These are phyloP conservation scores for Saccharomyces hybrid DNA, from an alignment of 1,139 yeast genomes.

Conservation along the genomic window DNA sequence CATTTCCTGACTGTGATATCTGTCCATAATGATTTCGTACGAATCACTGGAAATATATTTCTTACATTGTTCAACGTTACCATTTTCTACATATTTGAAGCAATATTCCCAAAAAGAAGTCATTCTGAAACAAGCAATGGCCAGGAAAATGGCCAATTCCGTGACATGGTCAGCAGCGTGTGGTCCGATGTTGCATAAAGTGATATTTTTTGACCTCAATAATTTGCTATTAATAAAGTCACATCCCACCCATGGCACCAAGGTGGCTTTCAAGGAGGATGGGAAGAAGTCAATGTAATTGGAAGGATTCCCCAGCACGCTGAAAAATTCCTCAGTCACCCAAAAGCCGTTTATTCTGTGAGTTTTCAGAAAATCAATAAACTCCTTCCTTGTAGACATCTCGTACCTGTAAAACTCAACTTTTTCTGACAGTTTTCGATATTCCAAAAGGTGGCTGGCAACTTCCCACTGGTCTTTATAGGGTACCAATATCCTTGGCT, in stretches of 20 bases:
- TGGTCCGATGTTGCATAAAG: constrained; percentile 60
- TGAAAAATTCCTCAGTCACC: constrained; percentile 57
- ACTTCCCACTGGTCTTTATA: constrained; percentile 23
- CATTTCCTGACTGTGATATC: constrained; percentile 10
- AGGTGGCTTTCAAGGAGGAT: constrained; percentile 43
- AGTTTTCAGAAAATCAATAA: constrained; percentile 21
- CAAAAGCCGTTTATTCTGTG: constrained; percentile 50
- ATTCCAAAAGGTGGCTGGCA: constrained; percentile 24
- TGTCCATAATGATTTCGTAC: constrained; percentile 10
- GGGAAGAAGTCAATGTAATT: constrained; percentile 48
- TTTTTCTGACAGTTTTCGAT: constrained; percentile 15
- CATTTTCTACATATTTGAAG: constrained; percentile 35
- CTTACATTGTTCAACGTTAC: constrained; percentile 34
- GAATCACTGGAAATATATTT: constrained; percentile 35
- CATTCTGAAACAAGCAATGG: constrained; percentile 56
- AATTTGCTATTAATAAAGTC: constrained; percentile 49
- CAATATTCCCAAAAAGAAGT: constrained; percentile 44
- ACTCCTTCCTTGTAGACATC: constrained; percentile 20
- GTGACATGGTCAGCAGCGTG: constrained; percentile 64
- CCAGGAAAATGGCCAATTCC: constrained; percentile 56
- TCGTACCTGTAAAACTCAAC: constrained; percentile 26
- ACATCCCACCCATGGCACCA: constrained; percentile 66
- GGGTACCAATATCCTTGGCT: constrained; percentile 25
- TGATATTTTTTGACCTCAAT: constrained; percentile 38
- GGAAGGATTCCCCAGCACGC: constrained; percentile 43